Evolutionary conservation across 2,329 filamentous ascomycete species (phyloP).

Genomic region (Alternaria ventricosa): DNA sequence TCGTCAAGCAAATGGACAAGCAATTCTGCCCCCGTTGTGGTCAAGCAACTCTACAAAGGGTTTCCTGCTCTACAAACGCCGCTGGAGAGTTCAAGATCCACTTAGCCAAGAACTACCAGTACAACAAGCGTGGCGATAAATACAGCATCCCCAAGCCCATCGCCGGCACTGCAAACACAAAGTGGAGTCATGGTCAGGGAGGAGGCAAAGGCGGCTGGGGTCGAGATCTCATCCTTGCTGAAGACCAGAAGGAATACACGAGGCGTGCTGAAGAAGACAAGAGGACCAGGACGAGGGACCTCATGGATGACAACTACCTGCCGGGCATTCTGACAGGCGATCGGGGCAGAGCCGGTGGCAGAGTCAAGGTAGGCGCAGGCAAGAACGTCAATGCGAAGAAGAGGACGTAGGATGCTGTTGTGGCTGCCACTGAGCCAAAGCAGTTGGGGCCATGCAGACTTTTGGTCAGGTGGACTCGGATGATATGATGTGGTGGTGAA

Average conservation of each 20-base stretch:
- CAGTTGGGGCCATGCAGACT: background rate
- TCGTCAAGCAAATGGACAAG: conserved; percentile 81
- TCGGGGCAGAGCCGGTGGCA: conserved; percentile 68
- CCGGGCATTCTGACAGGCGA: conserved; percentile 85
- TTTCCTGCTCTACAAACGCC: conserved; percentile 82
- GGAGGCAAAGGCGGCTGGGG: conserved; percentile 92
- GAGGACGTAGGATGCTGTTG: conserved; percentile 48
- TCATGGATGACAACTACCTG: conserved; percentile 95
- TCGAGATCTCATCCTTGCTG: conserved; percentile 79
- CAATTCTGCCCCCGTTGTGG: conserved; percentile 95
- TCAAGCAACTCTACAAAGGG: conserved; percentile 82
- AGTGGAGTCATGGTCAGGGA: conserved; percentile 63
- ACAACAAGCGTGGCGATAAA: conserved; percentile 90
- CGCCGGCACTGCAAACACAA: conserved; percentile 80
- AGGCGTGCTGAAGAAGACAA: conserved; percentile 68
- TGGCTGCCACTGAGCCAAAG: background rate
- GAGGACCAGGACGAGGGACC: conserved; percentile 73
- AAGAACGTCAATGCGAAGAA: conserved; percentile 83
- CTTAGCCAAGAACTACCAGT: conserved; percentile 93
- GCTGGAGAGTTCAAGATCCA: conserved; percentile 84
- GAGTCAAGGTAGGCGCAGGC: conserved; percentile 82
- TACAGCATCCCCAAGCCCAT: conserved; percentile 93
- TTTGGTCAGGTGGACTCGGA: background rate
- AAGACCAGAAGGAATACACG: conserved; percentile 94
- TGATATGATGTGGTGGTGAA: background rate